Conservation (phyloP, 1,139 yeast species). For the Lodderomyces jiufengensis region DNA sequence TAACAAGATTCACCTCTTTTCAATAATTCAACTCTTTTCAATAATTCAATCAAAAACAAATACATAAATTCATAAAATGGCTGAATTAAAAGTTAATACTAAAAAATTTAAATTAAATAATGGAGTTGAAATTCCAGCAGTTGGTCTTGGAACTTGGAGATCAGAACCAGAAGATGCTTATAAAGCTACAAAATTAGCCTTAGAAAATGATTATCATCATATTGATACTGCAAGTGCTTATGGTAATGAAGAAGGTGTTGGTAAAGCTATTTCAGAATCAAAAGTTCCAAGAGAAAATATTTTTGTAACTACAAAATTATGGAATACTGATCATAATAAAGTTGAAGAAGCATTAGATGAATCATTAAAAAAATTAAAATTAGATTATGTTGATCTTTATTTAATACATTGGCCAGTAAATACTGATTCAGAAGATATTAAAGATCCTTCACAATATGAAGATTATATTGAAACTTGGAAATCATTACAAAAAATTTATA, state of each 20-base stretch:
- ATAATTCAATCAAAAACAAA: too few species aligned
- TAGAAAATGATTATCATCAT: constrained; percentile 70
- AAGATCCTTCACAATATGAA: constrained; percentile 39
- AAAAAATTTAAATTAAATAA: constrained; percentile 47
- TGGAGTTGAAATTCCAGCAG: constrained; percentile 61
- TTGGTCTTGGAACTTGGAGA: constrained; percentile 80
- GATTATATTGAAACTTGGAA: constrained; percentile 66
- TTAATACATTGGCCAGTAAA: constrained; percentile 88
- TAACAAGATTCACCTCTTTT: too few species aligned
- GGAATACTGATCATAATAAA: constrained; percentile 63
- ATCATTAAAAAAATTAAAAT: constrained; percentile 62
- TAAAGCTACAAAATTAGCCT: constrained; percentile 57
- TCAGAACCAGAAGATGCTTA: constrained; percentile 58
- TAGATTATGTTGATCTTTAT: constrained; percentile 80
- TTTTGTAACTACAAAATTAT: constrained; percentile 77
- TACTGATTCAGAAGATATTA: constrained; percentile 27
- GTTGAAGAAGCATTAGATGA: constrained; percentile 57
- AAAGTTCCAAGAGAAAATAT: constrained; percentile 67
- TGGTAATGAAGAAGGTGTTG: constrained; percentile 45
- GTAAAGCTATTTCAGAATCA: constrained; percentile 60
- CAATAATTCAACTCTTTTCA: too few species aligned
- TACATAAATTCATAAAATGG: neutral
- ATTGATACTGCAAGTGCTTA: constrained; percentile 62
- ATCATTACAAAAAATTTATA: constrained; percentile 56
- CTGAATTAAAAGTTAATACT: constrained; percentile 15